These are phyloP conservation scores for Basidiobolus meristosporus DNA, from an alignment of 371 early-diverging fungal genomes.

Conservation along the genomic window DNA sequence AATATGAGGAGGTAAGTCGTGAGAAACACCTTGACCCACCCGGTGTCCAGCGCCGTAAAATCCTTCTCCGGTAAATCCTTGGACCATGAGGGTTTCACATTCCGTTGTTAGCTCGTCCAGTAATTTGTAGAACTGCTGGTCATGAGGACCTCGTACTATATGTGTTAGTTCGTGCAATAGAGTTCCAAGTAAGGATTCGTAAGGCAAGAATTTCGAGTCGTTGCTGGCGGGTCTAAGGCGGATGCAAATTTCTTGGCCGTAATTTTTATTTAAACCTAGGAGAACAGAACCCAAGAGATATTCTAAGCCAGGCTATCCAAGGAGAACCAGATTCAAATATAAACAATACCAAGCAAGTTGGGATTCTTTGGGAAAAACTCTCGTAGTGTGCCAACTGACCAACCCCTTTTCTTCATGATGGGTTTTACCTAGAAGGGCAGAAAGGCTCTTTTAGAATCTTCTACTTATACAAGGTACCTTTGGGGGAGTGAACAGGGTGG, in stretches of 20 bases:
- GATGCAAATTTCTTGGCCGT: slow-evolving; percentile 27
- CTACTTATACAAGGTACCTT: no score
- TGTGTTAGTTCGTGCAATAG: slow-evolving; percentile 41
- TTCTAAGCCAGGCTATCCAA: background rate
- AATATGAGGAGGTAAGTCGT: background rate
- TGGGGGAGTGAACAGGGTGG: no score
- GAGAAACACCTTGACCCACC: background rate
- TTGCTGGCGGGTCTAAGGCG: slow-evolving; percentile 27
- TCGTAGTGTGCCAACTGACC: slow-evolving; percentile 22
- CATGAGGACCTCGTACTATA: slow-evolving; percentile 41
- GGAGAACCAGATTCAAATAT: background rate
- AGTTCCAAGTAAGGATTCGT: slow-evolving; percentile 35
- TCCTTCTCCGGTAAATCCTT: slow-evolving; percentile 24
- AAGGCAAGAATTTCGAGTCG: slow-evolving; percentile 20
- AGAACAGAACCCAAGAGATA: background rate
- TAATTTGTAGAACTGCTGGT: slow-evolving; percentile 30
- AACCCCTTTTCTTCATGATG: slow-evolving; percentile 27
- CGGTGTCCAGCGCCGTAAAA: slow-evolving; percentile 16
- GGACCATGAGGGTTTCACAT: slow-evolving; percentile 16
- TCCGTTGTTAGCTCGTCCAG: slow-evolving; percentile 28
- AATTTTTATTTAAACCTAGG: slow-evolving; percentile 34
- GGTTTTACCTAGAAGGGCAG: slow-evolving; percentile 24
- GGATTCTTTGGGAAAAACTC: slow-evolving; percentile 36
- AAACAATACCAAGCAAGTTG: slow-evolving; percentile 17
- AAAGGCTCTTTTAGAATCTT: no score